These are phyloP conservation scores for Polyplosphaeria fusca DNA, from an alignment of 495 filamentous ascomycete species.

Conservation along the genomic window DNA sequence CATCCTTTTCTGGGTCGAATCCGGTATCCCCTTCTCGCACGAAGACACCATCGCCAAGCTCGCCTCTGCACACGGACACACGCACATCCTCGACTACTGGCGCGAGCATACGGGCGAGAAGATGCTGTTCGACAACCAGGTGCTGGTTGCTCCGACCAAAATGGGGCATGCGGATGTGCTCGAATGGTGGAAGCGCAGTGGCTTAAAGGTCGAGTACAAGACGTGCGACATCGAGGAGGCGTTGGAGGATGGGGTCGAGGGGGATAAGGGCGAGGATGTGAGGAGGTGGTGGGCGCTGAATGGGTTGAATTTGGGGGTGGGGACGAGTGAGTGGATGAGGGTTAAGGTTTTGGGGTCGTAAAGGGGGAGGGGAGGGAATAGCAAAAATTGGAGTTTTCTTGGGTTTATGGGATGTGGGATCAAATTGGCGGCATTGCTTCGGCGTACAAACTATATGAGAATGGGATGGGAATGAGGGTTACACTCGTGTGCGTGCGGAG, in stretches of 20 bases:
- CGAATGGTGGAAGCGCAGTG: conserved; percentile 85
- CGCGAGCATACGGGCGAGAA: conserved; percentile 71
- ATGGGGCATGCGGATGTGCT: conserved; percentile 79
- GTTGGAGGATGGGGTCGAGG: conserved; percentile 70
- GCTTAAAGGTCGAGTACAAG: conserved; percentile 81
- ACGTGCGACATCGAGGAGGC: conserved; percentile 95
- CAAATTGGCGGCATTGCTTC: no score
- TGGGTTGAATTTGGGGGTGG: conserved; percentile 79
- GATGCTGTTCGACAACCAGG: conserved; percentile 83
- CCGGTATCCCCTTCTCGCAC: conserved; percentile 68
- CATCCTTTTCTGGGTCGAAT: conserved; percentile 79
- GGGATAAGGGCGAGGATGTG: conserved; percentile 54
- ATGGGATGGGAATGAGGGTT: no score
- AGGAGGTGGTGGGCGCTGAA: conserved; percentile 87
- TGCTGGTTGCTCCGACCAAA: conserved; percentile 82
- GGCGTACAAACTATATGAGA: no score
- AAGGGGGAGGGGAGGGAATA: no score
- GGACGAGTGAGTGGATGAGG: conserved; percentile 93
- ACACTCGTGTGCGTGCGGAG: no score
- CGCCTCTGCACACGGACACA: conserved; percentile 81
- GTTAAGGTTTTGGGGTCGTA: conserved; percentile 51
- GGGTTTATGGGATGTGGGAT: no score
- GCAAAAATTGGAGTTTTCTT: no score
- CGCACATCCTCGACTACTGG: conserved; percentile 80
- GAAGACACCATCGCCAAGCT: conserved; percentile 76